Base-by-base conservation (phyloP, 768 basidiomycete species). In the Amanita pallidorosea region DNA sequence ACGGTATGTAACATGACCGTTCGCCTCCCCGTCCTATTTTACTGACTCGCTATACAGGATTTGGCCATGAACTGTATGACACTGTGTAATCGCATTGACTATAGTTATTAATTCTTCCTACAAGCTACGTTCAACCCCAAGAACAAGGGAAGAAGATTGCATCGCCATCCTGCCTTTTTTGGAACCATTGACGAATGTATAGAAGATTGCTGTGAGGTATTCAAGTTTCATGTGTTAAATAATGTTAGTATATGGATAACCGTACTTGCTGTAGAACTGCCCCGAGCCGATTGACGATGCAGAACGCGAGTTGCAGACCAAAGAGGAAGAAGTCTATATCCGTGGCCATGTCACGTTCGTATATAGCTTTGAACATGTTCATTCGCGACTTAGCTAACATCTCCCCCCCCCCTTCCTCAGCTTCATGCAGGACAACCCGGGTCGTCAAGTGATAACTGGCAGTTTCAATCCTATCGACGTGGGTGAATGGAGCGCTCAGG, bases 381-480 rank as follows among this genome's bases (percentile, higher is more conserved):
- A 17, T 25, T 5, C 18, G 25, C 9, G 25, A 1, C 33, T 25
- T 37, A 25, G 31, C 22, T 47, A 36, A 47, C 3, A 12, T 51
- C 23, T 20, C 12, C 6, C 15, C 5, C n/a, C n/a, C n/a, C n/a
- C n/a, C n/a, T n/a, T n/a, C n/a, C 2, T 9, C 52, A 80, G 79
- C 34, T 82, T 81, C 60, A 75, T 81, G 17, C 61, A 76, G 55
- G 76, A 80, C 47, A 72, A 82, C 54, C 80, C 79, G 2, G 79
- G 79, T 0, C 76, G 79, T 8, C 80, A 83, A 59, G 74, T 64
- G 35, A 73, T 82, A 36, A 74, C 79, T 1, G 81, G 81, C 1
- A 77, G 76, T 57, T 83, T 83, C 68, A 76, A 79, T 48, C 80
- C 80, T 0, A 81, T 82, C 58, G 80, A 84, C 54, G 76, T 73